Percentiles rank a stretch among this genome's conserved stretches.
Evolutionary conservation across 2,329 filamentous ascomycete genomes (phyloP).

Genomic region (Fusarium albosuccineum): DNA sequence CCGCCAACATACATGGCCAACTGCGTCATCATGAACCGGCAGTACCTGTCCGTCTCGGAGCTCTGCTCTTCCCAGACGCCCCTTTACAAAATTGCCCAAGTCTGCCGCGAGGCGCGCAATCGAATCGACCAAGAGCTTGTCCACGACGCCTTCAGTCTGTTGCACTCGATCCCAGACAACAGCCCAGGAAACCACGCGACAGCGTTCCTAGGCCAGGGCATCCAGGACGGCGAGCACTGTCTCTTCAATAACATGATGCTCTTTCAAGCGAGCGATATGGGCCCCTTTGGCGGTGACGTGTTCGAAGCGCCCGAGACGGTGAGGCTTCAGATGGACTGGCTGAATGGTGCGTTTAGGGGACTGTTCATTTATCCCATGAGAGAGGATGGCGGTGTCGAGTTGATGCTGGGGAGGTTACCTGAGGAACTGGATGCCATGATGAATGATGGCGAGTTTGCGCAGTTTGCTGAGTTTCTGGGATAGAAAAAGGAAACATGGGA

Average conservation of each 20-base stretch:
- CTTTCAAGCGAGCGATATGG: constrained; percentile 44
- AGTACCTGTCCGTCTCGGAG: constrained; percentile 38
- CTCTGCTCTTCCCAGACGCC: constrained; percentile 47
- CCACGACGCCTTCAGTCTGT: constrained; percentile 47
- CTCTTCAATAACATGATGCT: constrained; percentile 50
- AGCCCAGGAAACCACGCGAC: constrained; percentile 45
- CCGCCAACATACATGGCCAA: constrained; percentile 49
- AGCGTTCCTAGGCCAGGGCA: constrained; percentile 18
- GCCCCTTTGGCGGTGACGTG: constrained; percentile 43
- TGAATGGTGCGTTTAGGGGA: constrained; percentile 43
- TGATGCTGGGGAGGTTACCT: constrained; percentile 45
- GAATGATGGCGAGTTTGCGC: constrained; percentile 45
- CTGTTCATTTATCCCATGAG: constrained; percentile 47
- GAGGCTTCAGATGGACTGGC: constrained; percentile 46
- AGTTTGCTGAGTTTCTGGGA: not conserved
- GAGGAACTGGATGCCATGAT: constrained; percentile 48
- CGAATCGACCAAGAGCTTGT: constrained; percentile 44
- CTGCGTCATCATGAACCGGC: constrained; percentile 46
- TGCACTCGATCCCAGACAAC: constrained; percentile 46
- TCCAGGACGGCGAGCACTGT: too few species aligned
- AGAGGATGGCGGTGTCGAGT: constrained; percentile 47
- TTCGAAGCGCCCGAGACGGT: constrained; percentile 47
- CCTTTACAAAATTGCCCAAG: constrained; percentile 41
- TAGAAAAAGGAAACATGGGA: not conserved
- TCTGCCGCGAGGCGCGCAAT: constrained; percentile 42